Conservation (phyloP, 2,329 filamentous ascomycete genomes). For the Macroventuria anomochaeta region DNA sequence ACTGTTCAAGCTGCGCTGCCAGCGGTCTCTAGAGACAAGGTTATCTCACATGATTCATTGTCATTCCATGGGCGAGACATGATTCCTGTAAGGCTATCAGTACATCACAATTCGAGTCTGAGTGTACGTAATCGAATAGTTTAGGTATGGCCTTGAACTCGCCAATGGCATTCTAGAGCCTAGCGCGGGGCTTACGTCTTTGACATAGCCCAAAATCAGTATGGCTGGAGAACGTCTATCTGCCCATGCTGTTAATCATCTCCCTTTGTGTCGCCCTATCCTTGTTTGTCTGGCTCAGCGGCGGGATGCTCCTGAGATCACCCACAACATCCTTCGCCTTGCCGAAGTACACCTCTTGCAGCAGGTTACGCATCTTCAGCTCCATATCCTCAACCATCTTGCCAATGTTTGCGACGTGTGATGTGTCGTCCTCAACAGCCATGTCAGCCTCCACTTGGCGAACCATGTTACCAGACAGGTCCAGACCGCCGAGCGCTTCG, state of each 20-base stretch:
- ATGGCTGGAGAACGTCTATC: slow-evolving; percentile 20
- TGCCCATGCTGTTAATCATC: slow-evolving; percentile 70
- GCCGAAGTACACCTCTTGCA: slow-evolving; percentile 99
- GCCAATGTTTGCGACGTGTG: slow-evolving; percentile 95
- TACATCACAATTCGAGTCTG: too few species aligned
- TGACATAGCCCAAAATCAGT: neutral
- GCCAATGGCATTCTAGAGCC: too few species aligned
- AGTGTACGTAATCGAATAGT: too few species aligned
- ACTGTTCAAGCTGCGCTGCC: too few species aligned
- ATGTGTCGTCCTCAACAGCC: slow-evolving; percentile 85
- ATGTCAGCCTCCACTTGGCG: slow-evolving; percentile 93
- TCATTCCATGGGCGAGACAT: too few species aligned
- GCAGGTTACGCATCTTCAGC: slow-evolving; percentile 96
- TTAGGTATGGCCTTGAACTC: too few species aligned
- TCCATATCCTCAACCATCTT: slow-evolving; percentile 97
- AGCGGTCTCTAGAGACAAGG: too few species aligned
- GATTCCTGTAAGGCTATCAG: too few species aligned
- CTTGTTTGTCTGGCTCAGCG: slow-evolving; percentile 81
- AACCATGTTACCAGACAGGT: slow-evolving; percentile 97
- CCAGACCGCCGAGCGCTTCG: slow-evolving; percentile 78
- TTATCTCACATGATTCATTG: too few species aligned
- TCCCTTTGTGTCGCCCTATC: slow-evolving; percentile 87
- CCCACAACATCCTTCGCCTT: slow-evolving; percentile 99
- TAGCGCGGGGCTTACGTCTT: too few species aligned
- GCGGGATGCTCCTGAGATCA: slow-evolving; percentile 85